Conservation (phyloP, 768 basidiomycete genomes). For the Piloderma croceum region DNA sequence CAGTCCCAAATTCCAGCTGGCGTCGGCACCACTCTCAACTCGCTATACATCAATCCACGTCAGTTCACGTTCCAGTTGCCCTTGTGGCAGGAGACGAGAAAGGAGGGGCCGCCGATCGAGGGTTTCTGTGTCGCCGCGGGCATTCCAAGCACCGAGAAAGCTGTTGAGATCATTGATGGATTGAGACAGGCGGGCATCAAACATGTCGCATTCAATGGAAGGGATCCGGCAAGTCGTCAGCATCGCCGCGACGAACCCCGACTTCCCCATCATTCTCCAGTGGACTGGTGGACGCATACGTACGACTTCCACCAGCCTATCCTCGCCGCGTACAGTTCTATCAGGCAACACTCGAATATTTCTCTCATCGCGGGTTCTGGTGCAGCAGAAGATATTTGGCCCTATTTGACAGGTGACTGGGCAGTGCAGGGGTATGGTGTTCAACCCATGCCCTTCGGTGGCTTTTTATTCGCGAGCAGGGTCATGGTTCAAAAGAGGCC, state of each 20-base stretch:
- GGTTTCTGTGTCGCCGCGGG: slow-evolving; percentile 78
- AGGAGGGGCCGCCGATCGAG: slow-evolving; percentile 69
- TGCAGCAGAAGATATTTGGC: slow-evolving; percentile 69
- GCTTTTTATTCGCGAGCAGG: no score
- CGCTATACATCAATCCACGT: no score
- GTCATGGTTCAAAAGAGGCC: slow-evolving; percentile 80
- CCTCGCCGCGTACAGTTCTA: slow-evolving; percentile 61
- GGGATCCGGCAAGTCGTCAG: slow-evolving; percentile 75
- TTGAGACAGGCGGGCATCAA: slow-evolving; percentile 60
- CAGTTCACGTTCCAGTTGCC: no score
- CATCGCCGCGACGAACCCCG: slow-evolving; percentile 66
- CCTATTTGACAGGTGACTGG: no score
- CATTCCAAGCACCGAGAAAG: no score
- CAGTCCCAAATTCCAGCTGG: no score
- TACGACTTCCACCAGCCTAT: slow-evolving; percentile 78
- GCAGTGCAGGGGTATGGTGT: no score
- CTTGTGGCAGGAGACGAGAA: slow-evolving; percentile 73
- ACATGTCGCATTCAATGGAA: slow-evolving; percentile 72
- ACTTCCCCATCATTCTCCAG: no score
- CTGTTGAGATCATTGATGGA: slow-evolving; percentile 67
- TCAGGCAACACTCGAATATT: slow-evolving; percentile 64
- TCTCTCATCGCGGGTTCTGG: slow-evolving; percentile 68
- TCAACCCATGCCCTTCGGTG: no score
- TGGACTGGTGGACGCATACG: no score
- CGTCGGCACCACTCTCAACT: no score